Percentiles rank a stretch among this genome's conserved stretches.
These are phyloP conservation scores for Ophidiomyces ophidiicola DNA, from an alignment of 2,329 filamentous ascomycete genomes.

Conservation along the genomic window DNA sequence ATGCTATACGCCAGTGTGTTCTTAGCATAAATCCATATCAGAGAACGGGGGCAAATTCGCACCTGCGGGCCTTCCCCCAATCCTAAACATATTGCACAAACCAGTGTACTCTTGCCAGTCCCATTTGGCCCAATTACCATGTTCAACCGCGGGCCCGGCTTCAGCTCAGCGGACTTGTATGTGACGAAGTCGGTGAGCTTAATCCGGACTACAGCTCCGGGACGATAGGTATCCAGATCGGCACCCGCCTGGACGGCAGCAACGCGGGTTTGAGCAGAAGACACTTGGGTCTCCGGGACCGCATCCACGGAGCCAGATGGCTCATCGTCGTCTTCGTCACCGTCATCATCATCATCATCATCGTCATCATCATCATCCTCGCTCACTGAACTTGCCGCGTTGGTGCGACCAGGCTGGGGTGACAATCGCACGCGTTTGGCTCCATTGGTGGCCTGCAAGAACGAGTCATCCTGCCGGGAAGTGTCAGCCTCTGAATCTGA, in stretches of 20 bases:
- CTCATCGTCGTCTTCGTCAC: not conserved
- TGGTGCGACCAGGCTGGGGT: conserved; percentile 1
- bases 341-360: conserved; percentile 9
- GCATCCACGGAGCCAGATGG: not conserved
- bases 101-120: conserved; percentile 91
- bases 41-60: conserved; percentile 16
- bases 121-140: conserved; percentile 99
- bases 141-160: conserved; percentile 82
- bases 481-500: conserved; percentile 21
- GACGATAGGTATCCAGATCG: conserved; percentile 35
- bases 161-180: conserved; percentile 83
- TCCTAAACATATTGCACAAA: conserved; percentile 91
- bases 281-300: not conserved
- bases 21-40: not conserved
- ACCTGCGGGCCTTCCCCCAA: conserved; percentile 65
- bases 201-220: conserved; percentile 81
- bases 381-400: conserved; percentile 4
- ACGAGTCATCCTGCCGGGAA: conserved; percentile 15
- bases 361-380: conserved; percentile 8
- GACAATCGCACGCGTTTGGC: conserved; percentile 25
- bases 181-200: conserved; percentile 84
- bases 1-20: conserved; percentile 36
- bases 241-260: not conserved
- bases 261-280: not conserved
- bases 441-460: conserved; percentile 20